Evolutionary conservation across 352 stramenopile genomes (phyloP), one percentile per base, ranked within the genome.

Genomic region (Globisporangium rhizosaccharum): DNA sequence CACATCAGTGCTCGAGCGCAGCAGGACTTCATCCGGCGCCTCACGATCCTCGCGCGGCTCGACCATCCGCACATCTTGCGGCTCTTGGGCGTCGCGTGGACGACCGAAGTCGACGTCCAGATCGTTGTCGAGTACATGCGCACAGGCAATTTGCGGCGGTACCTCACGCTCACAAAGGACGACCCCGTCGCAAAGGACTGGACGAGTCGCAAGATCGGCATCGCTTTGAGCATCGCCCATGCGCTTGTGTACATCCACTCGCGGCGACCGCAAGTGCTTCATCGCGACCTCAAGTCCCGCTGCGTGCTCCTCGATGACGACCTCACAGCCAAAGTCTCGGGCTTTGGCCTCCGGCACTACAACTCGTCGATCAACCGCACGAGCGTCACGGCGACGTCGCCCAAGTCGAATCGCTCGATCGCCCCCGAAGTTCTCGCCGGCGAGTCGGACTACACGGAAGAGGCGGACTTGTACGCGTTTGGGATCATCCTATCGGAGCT

Each of bases 51-150:
- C 23, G 76, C 66, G 2, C 67, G 68, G 0, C 52, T 94, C 17
- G 68, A 73, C 12, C 85, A 96, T 45, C 77, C 82, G 8, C 90
- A 90, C 55, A 91, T 96, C 23, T 63, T 95, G 17, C 66, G 78
- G 20, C 88, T 96, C 45, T 64, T 92, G n/a, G 87, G 87, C 8
- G 79, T 90, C 3, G 79, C 80, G 23, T 94, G 82, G 82, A 74
- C 71, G 0, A 71, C 49, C 42, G 53, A 81, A 41, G 49, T 65
- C 17, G 71, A 94, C 50, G 45, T 91, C 2, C 74, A 84, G 39
- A 76, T 90, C 61, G 69, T 91, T 15, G 42, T 90, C 23, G 85
- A 94, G 57, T 91, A 82, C 58, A 86, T 92, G 76, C 75, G 70
- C 42, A 67, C 74, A 2, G 82, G 85, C 0, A 82, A 94, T 50